phyloP scores from a whole-genome alignment of 2,329 filamentous ascomycete species.

The Lachnellula occidentalis region DNA sequence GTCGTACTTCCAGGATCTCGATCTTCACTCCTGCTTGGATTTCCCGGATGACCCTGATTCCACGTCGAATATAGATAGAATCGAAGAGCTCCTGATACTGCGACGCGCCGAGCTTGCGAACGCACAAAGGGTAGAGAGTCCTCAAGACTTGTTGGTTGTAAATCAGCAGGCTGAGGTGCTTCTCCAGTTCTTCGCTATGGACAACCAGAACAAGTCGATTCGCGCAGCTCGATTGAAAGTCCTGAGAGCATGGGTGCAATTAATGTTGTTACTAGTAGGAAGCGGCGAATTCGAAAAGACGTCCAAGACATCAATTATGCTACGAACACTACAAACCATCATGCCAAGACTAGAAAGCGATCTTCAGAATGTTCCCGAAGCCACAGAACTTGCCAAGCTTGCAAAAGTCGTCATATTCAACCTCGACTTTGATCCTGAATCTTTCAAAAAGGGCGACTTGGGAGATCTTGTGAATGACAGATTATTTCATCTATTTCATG shows the following conservation, averaged over 20 bases:
- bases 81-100: constrained; percentile 68
- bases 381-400: constrained; percentile 71
- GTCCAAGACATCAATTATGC: constrained; percentile 68
- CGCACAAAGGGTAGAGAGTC: constrained; percentile 42
- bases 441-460: constrained; percentile 40
- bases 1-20: constrained; percentile 58
- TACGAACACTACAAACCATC: constrained; percentile 82
- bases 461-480: constrained; percentile 81
- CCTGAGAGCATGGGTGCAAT: constrained; percentile 76
- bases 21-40: constrained; percentile 60
- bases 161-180: constrained; percentile 57
- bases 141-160: constrained; percentile 44
- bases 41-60: constrained; percentile 50
- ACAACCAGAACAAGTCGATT: constrained; percentile 59
- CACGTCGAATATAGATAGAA: constrained; percentile 64
- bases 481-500: constrained; percentile 85
- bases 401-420: constrained; percentile 67
- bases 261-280: constrained; percentile 78
- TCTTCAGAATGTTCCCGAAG: constrained; percentile 61
- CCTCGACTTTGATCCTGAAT: constrained; percentile 52
- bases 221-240: constrained; percentile 52
- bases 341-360: constrained; percentile 81
- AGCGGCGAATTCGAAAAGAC: constrained; percentile 72
- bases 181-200: constrained; percentile 54
- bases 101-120: constrained; percentile 58